These are phyloP conservation scores for Ambrosia trifida DNA, from an alignment of 129 eudicot species.

Conservation along the genomic window DNA sequence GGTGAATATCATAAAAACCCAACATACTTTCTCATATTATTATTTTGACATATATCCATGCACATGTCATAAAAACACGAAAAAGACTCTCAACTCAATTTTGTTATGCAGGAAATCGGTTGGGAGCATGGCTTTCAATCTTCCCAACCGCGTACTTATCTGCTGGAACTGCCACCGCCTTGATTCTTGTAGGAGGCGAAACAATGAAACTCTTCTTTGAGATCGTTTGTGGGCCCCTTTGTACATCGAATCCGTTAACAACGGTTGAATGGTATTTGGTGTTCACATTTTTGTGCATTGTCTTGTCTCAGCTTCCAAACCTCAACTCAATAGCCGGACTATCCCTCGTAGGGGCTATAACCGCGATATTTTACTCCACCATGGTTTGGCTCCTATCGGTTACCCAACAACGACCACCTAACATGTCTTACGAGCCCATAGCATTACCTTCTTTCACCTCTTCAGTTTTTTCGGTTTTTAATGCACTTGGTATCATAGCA, in stretches of 20 bases:
- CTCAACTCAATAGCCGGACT: slow-evolving; percentile 97
- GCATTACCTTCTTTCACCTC: slow-evolving; percentile 57
- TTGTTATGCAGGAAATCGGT: slow-evolving; percentile 59
- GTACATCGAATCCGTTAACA: slow-evolving; percentile 82
- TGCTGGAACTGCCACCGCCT: slow-evolving; percentile 92
- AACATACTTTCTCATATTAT: no score
- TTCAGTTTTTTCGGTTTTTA: slow-evolving; percentile 61
- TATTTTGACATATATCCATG: no score
- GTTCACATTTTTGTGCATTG: slow-evolving; percentile 88
- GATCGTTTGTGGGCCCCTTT: slow-evolving; percentile 81
- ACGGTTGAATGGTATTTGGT: slow-evolving; percentile 98
- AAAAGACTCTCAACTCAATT: no score
- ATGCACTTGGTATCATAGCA: slow-evolving; percentile 93
- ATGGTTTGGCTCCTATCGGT: slow-evolving; percentile 97
- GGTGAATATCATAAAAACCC: no score
- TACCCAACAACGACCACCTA: slow-evolving; percentile 71
- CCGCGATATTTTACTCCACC: slow-evolving; percentile 86
- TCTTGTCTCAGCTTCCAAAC: slow-evolving; percentile 86
- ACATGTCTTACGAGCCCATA: slow-evolving; percentile 70
- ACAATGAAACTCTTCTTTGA: slow-evolving; percentile 93
- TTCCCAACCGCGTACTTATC: slow-evolving; percentile 91
- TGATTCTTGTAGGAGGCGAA: slow-evolving; percentile 90
- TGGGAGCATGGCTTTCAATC: slow-evolving; percentile 94
- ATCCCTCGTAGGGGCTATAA: slow-evolving; percentile 91
- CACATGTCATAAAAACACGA: not conserved